These are phyloP conservation scores for Wallacemonas sp. DNA, from an alignment of 208 protist genomes.

Conservation along the genomic window DNA sequence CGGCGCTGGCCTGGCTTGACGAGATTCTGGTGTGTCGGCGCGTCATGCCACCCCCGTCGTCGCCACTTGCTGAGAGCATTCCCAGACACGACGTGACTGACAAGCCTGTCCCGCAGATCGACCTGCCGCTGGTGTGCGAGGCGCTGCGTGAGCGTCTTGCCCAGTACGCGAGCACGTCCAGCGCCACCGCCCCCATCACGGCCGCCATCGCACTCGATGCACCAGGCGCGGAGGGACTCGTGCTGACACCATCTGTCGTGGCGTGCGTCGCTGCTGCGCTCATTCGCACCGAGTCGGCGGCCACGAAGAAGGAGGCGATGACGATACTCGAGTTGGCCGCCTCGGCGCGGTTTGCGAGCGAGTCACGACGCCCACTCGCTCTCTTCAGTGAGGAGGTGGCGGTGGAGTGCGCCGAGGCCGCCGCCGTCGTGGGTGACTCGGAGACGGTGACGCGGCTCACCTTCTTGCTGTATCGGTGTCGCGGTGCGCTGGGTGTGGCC, in stretches of 20 bases:
- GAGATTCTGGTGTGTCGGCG: conserved; percentile 16
- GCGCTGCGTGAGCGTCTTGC: conserved; percentile 12
- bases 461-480: conserved; percentile 60
- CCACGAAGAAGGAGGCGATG: conserved; percentile 29
- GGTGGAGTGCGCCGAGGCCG: conserved; percentile 60
- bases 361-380: neutral
- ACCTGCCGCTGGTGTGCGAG: neutral
- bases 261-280: conserved; percentile 37
- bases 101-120: too few relatives aligned
- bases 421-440: conserved; percentile 48
- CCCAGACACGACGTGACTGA: too few relatives aligned
- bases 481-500: conserved; percentile 32
- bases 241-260: conserved; percentile 30
- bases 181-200: neutral
- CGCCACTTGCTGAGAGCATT: neutral
- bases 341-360: conserved; percentile 26
- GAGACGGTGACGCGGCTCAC: conserved; percentile 70
- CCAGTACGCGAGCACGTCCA: neutral
- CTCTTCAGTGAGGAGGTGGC: conserved; percentile 50
- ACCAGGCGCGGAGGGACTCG: conserved; percentile 26
- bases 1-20: conserved; percentile 36
- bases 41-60: conserved; percentile 1
- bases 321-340: conserved; percentile 43
- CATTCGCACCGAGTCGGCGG: conserved; percentile 24
- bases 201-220: neutral